Base-by-base conservation (phyloP, 805 yeast genomes). In the Candida adriatica region DNA sequence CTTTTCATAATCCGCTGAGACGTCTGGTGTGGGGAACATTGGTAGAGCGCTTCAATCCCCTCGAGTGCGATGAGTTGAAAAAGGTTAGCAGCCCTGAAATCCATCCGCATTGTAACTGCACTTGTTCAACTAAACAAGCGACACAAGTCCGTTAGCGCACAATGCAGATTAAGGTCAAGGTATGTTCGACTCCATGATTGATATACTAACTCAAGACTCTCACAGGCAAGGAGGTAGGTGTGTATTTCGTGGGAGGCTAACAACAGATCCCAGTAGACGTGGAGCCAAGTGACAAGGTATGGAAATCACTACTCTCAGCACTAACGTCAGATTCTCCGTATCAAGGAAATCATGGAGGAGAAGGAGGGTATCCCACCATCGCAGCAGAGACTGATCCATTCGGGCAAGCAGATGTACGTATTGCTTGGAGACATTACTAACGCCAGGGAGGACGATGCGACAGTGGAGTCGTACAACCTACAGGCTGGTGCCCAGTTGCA, bases 291-390 rank as follows among this genome's bases (percentile, higher is more conserved):
- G 87, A 80, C 48, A 73, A 68, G 53, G 77, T 72, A 45, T 38
- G 70, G 57, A 3, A n/a, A 13, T 8, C 22, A 19, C 22, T 11
- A 19, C 22, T 19, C 22, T 19, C 5, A 14, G 6, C 14, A 18
- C 8, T 2, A 45, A 40, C 51, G 13, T 19, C 13, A 45, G 71
- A 65, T 84, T 37, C 70, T 75, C 39, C 73, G 80, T 29, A 76
- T 90, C 59, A 90, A 90, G 59, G 96, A 90, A 54, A 73, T 81
- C 53, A 75, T 90, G 63, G 97, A 92, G 56, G 96, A 90, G 52
- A 85, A 85, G 49, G 97, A 90, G 56, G 98, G 97, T 2, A 90
- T 90, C 34, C 96, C 97, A 3, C 96, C 97, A 8, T 76, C 83
- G 18, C 98, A 90, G 61, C 98, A 92, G 59, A 74, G 95, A 45